Evolutionary conservation across 2,329 filamentous ascomycete genomes (phyloP).

Genomic region (Penicillium sp.): DNA sequence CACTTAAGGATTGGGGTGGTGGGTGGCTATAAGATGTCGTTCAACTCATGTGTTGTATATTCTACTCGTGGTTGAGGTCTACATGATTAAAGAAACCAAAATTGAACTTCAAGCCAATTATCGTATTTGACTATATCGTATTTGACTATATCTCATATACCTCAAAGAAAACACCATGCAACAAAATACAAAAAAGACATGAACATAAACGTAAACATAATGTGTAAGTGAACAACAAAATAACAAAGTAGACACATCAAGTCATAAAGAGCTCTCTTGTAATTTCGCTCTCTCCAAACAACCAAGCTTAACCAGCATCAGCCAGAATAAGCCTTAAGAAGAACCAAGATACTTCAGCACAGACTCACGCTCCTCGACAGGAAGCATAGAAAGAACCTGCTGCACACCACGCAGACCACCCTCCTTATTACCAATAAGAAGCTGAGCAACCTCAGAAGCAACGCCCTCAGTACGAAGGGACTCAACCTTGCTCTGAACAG

Average conservation of each 20-base stretch:
- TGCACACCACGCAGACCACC: conserved; percentile 82
- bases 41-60: neutral
- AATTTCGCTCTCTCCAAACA: too few species aligned
- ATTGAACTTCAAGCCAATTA: neutral
- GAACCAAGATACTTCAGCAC: conserved; percentile 63
- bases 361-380: conserved; percentile 84
- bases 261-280: conserved; percentile 18
- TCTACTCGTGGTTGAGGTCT: neutral
- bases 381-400: conserved; percentile 82
- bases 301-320: conserved; percentile 6
- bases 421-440: conserved; percentile 68
- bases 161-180: conserved; percentile 1
- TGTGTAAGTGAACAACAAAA: neutral
- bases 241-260: conserved; percentile 22
- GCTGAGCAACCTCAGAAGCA: conserved; percentile 69
- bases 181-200: neutral
- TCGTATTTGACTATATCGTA: neutral
- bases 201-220: neutral
- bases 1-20: too few species aligned
- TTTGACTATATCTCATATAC: neutral
- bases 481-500: conserved; percentile 82
- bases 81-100: neutral
- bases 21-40: too few species aligned
- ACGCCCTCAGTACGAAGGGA: conserved; percentile 76
- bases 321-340: too few species aligned